These are phyloP conservation scores for Biscogniauxia sp. DNA, from an alignment of 2,329 filamentous ascomycete species.

Conservation along the genomic window DNA sequence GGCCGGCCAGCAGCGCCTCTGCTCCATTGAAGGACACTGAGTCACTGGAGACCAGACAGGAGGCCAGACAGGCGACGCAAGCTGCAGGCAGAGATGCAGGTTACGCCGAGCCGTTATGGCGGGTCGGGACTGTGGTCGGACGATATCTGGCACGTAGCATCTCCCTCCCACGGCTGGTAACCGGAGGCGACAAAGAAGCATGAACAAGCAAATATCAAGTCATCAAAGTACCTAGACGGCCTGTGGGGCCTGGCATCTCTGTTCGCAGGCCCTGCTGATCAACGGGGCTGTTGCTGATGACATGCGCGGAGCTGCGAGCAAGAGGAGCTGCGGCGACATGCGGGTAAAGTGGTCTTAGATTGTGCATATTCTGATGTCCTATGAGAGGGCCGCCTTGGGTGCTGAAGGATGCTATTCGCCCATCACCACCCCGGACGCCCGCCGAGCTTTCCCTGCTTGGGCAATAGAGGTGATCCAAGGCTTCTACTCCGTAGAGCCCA, in stretches of 20 bases:
- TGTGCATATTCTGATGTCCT: slow-evolving; percentile 41
- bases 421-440: slow-evolving; percentile 20
- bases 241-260: background rate
- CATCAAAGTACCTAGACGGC: background rate
- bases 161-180: background rate
- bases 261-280: background rate
- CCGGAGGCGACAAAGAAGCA: background rate
- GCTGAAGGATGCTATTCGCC: slow-evolving; percentile 37
- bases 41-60: background rate
- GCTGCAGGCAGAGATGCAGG: background rate
- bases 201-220: background rate
- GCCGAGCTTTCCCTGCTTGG: slow-evolving; percentile 28
- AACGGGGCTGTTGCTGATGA: slow-evolving; percentile 13
- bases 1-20: slow-evolving; percentile 17
- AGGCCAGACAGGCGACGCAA: background rate
- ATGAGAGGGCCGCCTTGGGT: slow-evolving; percentile 35
- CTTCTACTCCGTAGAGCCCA: slow-evolving; percentile 11
- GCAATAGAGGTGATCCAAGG: slow-evolving; percentile 20
- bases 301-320: slow-evolving; percentile 26
- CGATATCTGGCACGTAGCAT: background rate
- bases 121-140: background rate
- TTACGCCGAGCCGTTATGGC: background rate
- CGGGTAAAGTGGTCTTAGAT: slow-evolving; percentile 38
- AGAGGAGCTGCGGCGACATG: slow-evolving; percentile 45
- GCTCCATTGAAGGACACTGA: background rate